phyloP scores from a whole-genome alignment of 805 yeast species.

The Metschnikowia kofuensis region DNA sequence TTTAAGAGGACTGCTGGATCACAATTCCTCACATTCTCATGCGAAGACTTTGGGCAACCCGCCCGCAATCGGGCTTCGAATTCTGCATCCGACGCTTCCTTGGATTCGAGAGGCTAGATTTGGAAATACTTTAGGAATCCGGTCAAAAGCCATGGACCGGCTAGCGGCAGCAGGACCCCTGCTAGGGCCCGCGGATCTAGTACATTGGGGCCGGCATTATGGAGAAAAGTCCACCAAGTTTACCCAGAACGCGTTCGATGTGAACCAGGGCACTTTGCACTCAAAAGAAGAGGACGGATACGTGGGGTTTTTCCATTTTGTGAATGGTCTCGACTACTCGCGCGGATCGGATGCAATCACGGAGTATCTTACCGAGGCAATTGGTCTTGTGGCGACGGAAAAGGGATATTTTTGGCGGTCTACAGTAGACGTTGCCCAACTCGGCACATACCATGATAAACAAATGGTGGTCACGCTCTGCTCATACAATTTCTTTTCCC shows the following conservation, averaged over 20 bases:
- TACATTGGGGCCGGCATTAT: constrained; percentile 36
- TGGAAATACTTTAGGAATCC: constrained; percentile 27
- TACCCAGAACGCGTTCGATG: constrained; percentile 26
- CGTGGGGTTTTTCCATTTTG: constrained; percentile 38
- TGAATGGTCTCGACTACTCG: constrained; percentile 31
- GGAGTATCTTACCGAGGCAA: constrained; percentile 23
- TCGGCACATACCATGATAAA: constrained; percentile 17
- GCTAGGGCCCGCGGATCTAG: constrained; percentile 37
- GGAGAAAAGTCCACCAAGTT: constrained; percentile 30
- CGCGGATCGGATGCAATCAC: constrained; percentile 26
- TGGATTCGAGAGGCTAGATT: constrained; percentile 28
- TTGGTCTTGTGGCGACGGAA: constrained; percentile 22
- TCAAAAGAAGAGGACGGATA: constrained; percentile 36
- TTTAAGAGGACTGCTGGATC: too few species aligned
- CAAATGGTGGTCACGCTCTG: constrained; percentile 53
- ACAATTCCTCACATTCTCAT: too few species aligned
- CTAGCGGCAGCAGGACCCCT: constrained; percentile 13
- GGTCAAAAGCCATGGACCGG: constrained; percentile 23
- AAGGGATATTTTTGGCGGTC: constrained; percentile 19
- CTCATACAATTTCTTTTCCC: constrained; percentile 69
- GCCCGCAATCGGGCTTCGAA: neutral
- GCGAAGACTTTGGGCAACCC: neutral
- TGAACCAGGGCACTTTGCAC: constrained; percentile 1
- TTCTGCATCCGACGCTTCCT: constrained; percentile 16
- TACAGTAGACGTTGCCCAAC: constrained; percentile 1